Conservation (phyloP, 345 rosid species). For the Lumnitzera racemosa region DNA sequence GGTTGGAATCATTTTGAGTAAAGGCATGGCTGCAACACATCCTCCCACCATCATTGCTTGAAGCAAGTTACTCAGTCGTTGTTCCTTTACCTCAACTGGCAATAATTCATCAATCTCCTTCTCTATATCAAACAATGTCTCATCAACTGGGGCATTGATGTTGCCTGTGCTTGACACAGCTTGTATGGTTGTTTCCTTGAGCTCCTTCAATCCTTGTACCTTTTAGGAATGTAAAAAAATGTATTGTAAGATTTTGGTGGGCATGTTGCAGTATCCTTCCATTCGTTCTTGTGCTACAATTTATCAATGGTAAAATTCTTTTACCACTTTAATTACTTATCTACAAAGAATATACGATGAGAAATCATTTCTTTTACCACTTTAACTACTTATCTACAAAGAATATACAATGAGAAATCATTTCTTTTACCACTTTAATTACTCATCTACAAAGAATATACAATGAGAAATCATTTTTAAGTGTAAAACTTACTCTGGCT, state of each 20-base stretch:
- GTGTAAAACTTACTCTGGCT: slow-evolving; percentile 14
- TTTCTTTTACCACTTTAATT: neutral
- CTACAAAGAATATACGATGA: neutral
- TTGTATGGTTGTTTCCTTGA: slow-evolving; percentile 73
- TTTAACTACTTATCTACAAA: no score
- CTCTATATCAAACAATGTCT: slow-evolving; percentile 62
- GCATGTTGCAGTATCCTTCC: no score
- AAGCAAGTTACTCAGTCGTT: slow-evolving; percentile 67
- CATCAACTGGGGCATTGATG: slow-evolving; percentile 62
- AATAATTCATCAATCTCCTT: slow-evolving; percentile 76
- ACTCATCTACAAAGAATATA: neutral
- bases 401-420: neutral
- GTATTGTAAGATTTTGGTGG: neutral
- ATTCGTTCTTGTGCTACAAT: no score
- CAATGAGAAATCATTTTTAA: neutral
- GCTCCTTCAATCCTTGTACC: slow-evolving; percentile 52
- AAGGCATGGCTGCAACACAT: slow-evolving; percentile 80
- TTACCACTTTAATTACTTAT: neutral
- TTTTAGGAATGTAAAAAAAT: neutral
- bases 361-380: no score
- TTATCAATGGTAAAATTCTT: neutral
- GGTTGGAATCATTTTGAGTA: slow-evolving; percentile 72
- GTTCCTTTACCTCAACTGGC: slow-evolving; percentile 82
- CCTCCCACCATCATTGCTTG: slow-evolving; percentile 73
- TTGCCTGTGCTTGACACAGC: slow-evolving; percentile 53